Evolutionary conservation across 1,284 basidiomycete genomes (phyloP).

Genomic region (Neonothopanus nambi): DNA sequence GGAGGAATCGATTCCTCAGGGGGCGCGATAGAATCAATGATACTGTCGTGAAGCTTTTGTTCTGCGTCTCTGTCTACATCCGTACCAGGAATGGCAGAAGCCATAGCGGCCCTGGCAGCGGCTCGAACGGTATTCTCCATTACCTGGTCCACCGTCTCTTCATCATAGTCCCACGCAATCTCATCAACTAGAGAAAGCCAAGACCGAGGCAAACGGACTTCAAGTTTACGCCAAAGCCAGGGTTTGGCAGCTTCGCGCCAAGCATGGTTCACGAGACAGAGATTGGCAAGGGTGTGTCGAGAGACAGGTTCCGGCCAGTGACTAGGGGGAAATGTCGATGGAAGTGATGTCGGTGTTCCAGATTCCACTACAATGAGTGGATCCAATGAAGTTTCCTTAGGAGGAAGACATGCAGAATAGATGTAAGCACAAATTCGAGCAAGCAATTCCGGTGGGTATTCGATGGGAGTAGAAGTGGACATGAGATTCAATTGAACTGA

Average conservation of each 20-base stretch:
- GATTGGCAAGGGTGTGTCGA: constrained; percentile 61
- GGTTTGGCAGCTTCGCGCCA: constrained; percentile 80
- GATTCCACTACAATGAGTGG: constrained; percentile 54
- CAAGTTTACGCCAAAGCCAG: constrained; percentile 78
- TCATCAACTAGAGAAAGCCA: constrained; percentile 81
- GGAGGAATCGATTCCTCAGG: constrained; percentile 60
- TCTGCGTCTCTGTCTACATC: constrained; percentile 39
- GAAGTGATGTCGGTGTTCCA: constrained; percentile 58
- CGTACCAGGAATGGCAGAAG: constrained; percentile 33
- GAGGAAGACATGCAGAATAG: constrained; percentile 59
- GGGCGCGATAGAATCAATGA: constrained; percentile 54
- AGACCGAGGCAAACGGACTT: constrained; percentile 74
- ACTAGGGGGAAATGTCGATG: constrained; percentile 67
- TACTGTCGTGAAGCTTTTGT: constrained; percentile 58
- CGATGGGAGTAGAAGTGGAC: constrained; percentile 17
- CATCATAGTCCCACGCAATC: constrained; percentile 70
- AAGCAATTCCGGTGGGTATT: constrained; percentile 67
- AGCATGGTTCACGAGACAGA: constrained; percentile 70
- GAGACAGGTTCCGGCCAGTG: constrained; percentile 66
- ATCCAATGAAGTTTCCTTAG: constrained; percentile 61
- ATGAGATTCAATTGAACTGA: too few species aligned
- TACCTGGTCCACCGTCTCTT: constrained; percentile 61
- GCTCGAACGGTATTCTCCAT: constrained; percentile 63
- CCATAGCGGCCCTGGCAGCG: constrained; percentile 59
- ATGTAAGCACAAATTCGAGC: constrained; percentile 68